Percentiles rank a stretch among this genome's conserved stretches.
Evolutionary conservation across 805 yeast species (phyloP).

Genomic region (Allodekkera sacchari): DNA sequence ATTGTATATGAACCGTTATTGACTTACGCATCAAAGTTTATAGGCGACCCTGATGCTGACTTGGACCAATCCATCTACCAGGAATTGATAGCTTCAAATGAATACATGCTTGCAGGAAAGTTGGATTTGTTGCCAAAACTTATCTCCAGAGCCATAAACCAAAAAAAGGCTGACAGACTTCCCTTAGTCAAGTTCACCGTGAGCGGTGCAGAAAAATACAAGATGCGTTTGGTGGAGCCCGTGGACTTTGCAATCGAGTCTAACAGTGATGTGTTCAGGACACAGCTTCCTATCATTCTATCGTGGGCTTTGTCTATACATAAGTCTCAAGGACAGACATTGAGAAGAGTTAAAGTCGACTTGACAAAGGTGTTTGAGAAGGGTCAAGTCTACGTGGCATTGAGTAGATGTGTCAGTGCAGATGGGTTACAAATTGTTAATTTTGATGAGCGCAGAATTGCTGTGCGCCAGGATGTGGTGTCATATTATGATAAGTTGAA

Average conservation of each 20-base stretch:
- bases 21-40: conserved; percentile 9
- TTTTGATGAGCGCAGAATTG: conserved; percentile 50
- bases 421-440: conserved; percentile 58
- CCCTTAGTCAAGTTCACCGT: conserved; percentile 43
- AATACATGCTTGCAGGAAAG: neutral
- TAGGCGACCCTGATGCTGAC: conserved; percentile 8
- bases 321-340: conserved; percentile 80
- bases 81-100: conserved; percentile 9
- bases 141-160: conserved; percentile 1
- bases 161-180: conserved; percentile 17
- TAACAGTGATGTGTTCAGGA: conserved; percentile 28
- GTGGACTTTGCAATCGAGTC: conserved; percentile 29
- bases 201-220: conserved; percentile 22
- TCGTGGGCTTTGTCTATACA: conserved; percentile 85
- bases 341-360: conserved; percentile 63
- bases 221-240: conserved; percentile 22
- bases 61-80: conserved; percentile 13
- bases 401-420: conserved; percentile 67
- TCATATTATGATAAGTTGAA: conserved; percentile 42
- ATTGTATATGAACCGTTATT: conserved; percentile 9
- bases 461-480: conserved; percentile 52
- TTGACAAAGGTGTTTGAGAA: conserved; percentile 60
- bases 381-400: conserved; percentile 80
- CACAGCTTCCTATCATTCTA: conserved; percentile 60
- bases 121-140: neutral